Evolutionary conservation across 352 stramenopile species (phyloP), one percentile per base, ranked within the genome.

Genomic region (Pythium aristosporum): DNA sequence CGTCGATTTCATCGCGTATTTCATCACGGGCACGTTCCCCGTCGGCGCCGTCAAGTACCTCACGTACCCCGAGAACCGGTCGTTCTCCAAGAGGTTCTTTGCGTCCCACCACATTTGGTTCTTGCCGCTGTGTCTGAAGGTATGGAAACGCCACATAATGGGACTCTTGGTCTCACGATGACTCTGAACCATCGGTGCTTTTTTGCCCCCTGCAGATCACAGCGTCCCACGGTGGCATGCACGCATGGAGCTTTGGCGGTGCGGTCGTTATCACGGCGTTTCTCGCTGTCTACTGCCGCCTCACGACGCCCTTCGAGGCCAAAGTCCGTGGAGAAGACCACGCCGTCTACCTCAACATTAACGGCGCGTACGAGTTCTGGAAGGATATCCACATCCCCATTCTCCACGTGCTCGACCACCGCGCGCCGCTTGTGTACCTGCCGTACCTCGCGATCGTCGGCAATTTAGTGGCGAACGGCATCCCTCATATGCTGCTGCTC

Each of bases 1-100:
- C 63, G 78, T 97, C 13, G 92, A 97, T 74, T 73, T 85, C 34
- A 41, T 82, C 12, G 89, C 63, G 43, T 96, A 86, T 55, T 36
- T 89, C 5, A 49, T 96, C 52, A 88, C 72, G 23, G 73, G 83
- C 59, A 96, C 89, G 54, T 98, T 98, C 66, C 69, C 86, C 20
- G 80, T 96, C 23, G 94, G 94, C 15, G 92, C 91, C 5, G 82
- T 91, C 67, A 96, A 93, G 48, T 98, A 98, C 77, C 76, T 98
- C 21, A 88, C 83, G 50, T 89, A 91, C 61, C 78, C 78, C 3
- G 82, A 91, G 71, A 91, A 91, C 56, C 80, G 80, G 21, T 86
- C 82, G 30, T 88, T 91, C 63, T 89, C 81, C 63, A 92, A 92
- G 65, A 85, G 70, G 10, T 87, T 94, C 58, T 92, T 91, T 50